Conservation (phyloP, 139 green algal species). For the Chlamydomonas sp. region DNA sequence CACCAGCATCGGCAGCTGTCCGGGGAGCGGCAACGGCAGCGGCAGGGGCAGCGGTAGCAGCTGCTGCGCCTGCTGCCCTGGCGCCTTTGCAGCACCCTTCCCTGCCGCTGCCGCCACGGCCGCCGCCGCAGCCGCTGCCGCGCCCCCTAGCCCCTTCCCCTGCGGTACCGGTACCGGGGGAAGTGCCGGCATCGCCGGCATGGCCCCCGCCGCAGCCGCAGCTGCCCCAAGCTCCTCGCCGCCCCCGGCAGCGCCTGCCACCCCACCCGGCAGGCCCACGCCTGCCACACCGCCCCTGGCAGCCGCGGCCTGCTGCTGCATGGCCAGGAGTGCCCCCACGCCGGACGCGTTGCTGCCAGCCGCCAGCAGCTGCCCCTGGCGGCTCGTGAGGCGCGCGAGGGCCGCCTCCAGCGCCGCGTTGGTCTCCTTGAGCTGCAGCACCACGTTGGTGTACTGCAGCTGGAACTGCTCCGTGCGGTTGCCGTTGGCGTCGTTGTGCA, state of each 20-base stretch:
- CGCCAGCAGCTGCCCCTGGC: slow-evolving; percentile 35
- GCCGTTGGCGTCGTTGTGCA: slow-evolving; percentile 51
- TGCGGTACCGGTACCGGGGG: neutral
- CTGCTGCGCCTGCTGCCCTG: neutral
- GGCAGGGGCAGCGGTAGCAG: neutral
- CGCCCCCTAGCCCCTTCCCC: neutral
- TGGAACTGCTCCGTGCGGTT: slow-evolving; percentile 50
- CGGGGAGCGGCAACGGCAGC: neutral
- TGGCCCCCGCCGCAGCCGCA: neutral
- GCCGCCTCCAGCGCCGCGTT: slow-evolving; percentile 52
- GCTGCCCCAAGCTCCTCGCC: neutral
- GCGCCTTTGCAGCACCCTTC: neutral
- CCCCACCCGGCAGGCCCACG: neutral
- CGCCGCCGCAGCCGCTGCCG: neutral
- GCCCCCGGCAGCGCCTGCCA: neutral
- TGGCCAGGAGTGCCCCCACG: neutral
- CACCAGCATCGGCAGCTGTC: neutral
- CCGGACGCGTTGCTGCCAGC: neutral
- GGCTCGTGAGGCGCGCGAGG: slow-evolving; percentile 44
- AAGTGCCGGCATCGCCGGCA: neutral
- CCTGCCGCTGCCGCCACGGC: neutral
- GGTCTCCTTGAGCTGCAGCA: slow-evolving; percentile 56
- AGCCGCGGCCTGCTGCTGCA: neutral
- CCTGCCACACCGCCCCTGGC: neutral
- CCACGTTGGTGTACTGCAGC: slow-evolving; percentile 61